Base-by-base conservation (phyloP, 2,329 filamentous ascomycete species). In the Cordyceps javanica region DNA sequence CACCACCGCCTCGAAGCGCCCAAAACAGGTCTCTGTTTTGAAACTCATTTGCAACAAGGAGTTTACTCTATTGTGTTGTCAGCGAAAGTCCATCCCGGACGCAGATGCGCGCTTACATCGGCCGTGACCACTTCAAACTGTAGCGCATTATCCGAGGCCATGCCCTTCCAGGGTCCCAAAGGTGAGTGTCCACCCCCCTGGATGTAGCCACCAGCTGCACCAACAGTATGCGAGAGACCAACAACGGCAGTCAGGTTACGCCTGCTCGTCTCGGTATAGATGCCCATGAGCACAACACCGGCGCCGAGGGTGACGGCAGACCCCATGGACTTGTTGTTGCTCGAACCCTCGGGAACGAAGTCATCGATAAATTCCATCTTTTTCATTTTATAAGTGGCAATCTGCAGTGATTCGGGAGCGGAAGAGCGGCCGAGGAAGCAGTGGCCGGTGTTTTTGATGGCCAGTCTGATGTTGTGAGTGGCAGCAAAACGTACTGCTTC, bases 1-100 rank as follows among this genome's bases (percentile, higher is more conserved):
- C 75, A 10, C 76, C 75, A 0, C 75, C 75, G 14, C 75, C 76
- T n/a, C 73, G 69, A 13, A 78, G 66, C n/a, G 75, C 75, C 69
- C 71, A 76, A 64, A 75, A 78, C 3, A 78, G 66, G 57, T 75
- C 74, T 0, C 66, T 60, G 58, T 77, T 72, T 52, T 73, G 63
- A 11, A 65, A 70, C 32, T 66, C 62, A 52, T 72, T 73, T 2
- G 69, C 72, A 1, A 61, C 64, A 3, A 70, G 55, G 25, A 68
- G 61, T 6, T 63, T 60, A 7, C 71, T 66, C 62, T 68, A 49
- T 25, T 11, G 2, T n/a, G 2, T 4, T 42, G 44, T 59, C 8
- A 55, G 50, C 3, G 2, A 7, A 0, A 3, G n/a, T 39, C 11
- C 13, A 34, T 36, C 3, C 13, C 23, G 14, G 3, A 16, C n/a